Evolutionary conservation across 257 asterid species (phyloP), one percentile per base, ranked within the genome.

Genomic region (Lithospermum erythrorhizon): DNA sequence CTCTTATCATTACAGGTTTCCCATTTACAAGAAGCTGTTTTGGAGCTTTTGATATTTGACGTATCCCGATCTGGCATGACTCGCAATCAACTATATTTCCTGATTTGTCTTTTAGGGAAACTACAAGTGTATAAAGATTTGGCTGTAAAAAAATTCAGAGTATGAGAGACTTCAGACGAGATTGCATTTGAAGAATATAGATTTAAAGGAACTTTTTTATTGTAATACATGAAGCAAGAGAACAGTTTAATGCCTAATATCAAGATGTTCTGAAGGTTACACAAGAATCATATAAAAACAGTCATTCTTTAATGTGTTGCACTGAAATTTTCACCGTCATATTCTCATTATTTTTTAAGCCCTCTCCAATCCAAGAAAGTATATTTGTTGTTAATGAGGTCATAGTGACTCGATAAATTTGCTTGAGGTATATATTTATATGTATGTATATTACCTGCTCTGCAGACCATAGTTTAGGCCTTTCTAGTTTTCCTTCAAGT

Each of bases 1-100:
- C 98, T 81, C 90, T 79, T 73, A 93, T 79, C 79, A 88, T 74
- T 66, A 93, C 95, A 11, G 98, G 89, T 61, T 78, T 85, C 64
- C 97, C 97, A 72, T 91, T 91, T 22, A 91, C 95, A 52, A 93
- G 95, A 68, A 93, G 76, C 77, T 93, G 95, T 70, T 93, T 93
- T 54, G 94, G 83, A 68, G 95, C 94, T 74, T 78, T 86, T 37
- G 87, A 51, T 81, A 89, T 83, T 76, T 84, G 73, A 16, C 95
- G 80, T 64, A 93, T 73, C 47, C 98, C 98, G 66, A 93, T 83
- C 80, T 84, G 98, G 81, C 90, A 84, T 61, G 98, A 93, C 69
- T 86, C 98, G 49, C 97, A 88, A 67, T 93, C 97, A 64, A 93
- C 65, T 66, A 83, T 29, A 62, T 78, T 65, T 56, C 97, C 97